phyloP scores from a whole-genome alignment of 2,329 filamentous ascomycete species.

The Aspergillus tamarii region DNA sequence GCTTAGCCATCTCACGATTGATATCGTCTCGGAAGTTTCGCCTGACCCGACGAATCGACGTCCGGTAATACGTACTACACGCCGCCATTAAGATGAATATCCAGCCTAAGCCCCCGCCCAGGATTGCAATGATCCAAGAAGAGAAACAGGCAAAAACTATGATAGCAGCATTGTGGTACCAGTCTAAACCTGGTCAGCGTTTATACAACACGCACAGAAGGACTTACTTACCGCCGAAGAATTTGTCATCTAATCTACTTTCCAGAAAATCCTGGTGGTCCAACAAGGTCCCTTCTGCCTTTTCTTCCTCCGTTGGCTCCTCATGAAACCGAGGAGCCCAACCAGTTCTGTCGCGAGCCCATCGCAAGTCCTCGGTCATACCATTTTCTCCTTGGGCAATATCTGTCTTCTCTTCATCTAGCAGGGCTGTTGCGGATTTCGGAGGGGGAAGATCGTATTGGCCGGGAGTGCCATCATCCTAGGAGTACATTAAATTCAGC shows the following conservation, averaged over 20 bases:
- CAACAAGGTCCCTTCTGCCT: constrained; percentile 66
- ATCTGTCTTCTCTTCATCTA: constrained; percentile 59
- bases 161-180: constrained; percentile 96
- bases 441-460: constrained; percentile 78
- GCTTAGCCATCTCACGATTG: constrained; percentile 83
- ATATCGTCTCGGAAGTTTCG: constrained; percentile 96
- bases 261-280: constrained; percentile 91
- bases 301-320: constrained; percentile 55
- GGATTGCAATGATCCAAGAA: constrained; percentile 85
- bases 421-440: constrained; percentile 57
- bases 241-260: constrained; percentile 79
- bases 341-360: constrained; percentile 67
- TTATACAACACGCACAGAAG: not conserved
- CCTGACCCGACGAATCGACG: constrained; percentile 87
- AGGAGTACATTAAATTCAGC: not conserved
- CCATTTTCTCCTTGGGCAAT: constrained; percentile 54
- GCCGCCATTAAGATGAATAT: constrained; percentile 88
- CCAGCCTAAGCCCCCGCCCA: constrained; percentile 92
- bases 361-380: constrained; percentile 59
- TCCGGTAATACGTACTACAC: constrained; percentile 95
- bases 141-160: constrained; percentile 89
- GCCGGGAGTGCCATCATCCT: constrained; percentile 69
- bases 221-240: constrained; percentile 73
- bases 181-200: constrained; percentile 63
- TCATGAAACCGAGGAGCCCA: constrained; percentile 85